A percentile compares a stretch with the other conserved stretches of the same genome.
phyloP scores from a whole-genome alignment of 2,329 filamentous ascomycete species.

The Tolypocladium capitatum region DNA sequence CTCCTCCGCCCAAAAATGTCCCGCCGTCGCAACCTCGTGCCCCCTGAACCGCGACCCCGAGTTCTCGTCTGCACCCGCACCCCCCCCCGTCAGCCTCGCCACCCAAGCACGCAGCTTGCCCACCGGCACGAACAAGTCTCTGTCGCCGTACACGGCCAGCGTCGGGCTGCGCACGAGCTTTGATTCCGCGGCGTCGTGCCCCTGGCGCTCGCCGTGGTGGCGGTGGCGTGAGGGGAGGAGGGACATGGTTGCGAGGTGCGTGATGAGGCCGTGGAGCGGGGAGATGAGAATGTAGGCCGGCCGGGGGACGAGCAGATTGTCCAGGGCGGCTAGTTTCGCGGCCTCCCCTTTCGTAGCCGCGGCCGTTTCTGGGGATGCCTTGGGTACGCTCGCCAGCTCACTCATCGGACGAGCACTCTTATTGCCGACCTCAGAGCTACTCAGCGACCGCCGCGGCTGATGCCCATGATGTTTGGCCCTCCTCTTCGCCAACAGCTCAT shows the following conservation, averaged over 20 bases:
- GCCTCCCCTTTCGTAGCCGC: neutral
- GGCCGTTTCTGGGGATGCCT: no score
- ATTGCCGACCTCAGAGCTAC: neutral
- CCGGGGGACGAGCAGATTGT: slow-evolving; percentile 21
- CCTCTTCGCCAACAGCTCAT: slow-evolving; percentile 32
- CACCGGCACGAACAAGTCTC: slow-evolving; percentile 58
- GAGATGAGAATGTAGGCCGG: slow-evolving; percentile 54
- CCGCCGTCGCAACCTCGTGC: slow-evolving; percentile 37
- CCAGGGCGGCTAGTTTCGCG: slow-evolving; percentile 16
- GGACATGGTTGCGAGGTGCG: slow-evolving; percentile 49
- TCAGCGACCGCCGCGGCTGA: neutral
- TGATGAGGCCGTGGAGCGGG: slow-evolving; percentile 48
- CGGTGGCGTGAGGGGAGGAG: slow-evolving; percentile 25
- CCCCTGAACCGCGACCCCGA: slow-evolving; percentile 31
- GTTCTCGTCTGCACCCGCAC: slow-evolving; percentile 4
- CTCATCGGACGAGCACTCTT: neutral
- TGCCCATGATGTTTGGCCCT: slow-evolving; percentile 12
- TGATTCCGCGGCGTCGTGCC: slow-evolving; percentile 25
- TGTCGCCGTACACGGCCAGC: slow-evolving; percentile 60
- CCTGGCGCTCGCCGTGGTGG: slow-evolving; percentile 3
- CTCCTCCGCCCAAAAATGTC: slow-evolving; percentile 51
- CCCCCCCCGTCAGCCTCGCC: slow-evolving; percentile 28
- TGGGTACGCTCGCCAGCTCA: neutral
- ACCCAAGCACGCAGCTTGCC: slow-evolving; percentile 56
- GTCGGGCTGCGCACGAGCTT: slow-evolving; percentile 48